These are phyloP conservation scores for Phoenix roebelenii DNA, from an alignment of 176 grass and related monocot genomes.

Conservation along the genomic window DNA sequence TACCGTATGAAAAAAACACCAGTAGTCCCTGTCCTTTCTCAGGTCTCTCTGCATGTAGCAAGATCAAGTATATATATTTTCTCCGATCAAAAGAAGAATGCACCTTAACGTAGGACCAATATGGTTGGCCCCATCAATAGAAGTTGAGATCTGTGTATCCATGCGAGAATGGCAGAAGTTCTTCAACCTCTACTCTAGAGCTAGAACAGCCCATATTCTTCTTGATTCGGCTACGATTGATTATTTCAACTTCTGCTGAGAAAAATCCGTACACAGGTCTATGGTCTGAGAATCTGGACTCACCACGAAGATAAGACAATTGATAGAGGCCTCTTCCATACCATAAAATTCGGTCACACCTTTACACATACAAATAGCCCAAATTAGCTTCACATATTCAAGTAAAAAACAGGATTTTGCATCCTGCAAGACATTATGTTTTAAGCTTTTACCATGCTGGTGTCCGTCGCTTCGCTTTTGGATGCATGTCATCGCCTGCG, in stretches of 20 bases:
- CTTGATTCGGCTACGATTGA: slow-evolving; percentile 40
- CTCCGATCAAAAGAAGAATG: background rate
- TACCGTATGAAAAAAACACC: background rate
- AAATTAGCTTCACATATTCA: background rate
- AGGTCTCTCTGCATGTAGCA: background rate
- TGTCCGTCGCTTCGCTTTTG: slow-evolving; percentile 88
- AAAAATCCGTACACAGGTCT: slow-evolving; percentile 84
- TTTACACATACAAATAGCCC: slow-evolving; percentile 2
- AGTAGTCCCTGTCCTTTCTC: background rate
- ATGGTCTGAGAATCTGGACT: slow-evolving; percentile 91
- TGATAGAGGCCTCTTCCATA: slow-evolving; percentile 65
- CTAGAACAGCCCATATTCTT: slow-evolving; percentile 60
- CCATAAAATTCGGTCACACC: slow-evolving; percentile 96
- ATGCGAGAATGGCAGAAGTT: slow-evolving; percentile 67
- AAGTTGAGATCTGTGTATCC: slow-evolving; percentile 39
- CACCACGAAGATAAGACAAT: slow-evolving; percentile 68
- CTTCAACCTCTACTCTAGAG: slow-evolving; percentile 83
- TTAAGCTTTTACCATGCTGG: slow-evolving; percentile 68
- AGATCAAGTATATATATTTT: background rate
- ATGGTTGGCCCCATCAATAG: slow-evolving; percentile 21
- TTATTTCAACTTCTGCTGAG: slow-evolving; percentile 74
- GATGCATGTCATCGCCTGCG: slow-evolving; percentile 57
- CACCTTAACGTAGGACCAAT: slow-evolving; percentile 34
- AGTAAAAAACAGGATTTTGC: background rate
- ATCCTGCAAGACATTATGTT: background rate